Base-by-base conservation (phyloP, 1,284 basidiomycete genomes). In the Sparassis latifolia region DNA sequence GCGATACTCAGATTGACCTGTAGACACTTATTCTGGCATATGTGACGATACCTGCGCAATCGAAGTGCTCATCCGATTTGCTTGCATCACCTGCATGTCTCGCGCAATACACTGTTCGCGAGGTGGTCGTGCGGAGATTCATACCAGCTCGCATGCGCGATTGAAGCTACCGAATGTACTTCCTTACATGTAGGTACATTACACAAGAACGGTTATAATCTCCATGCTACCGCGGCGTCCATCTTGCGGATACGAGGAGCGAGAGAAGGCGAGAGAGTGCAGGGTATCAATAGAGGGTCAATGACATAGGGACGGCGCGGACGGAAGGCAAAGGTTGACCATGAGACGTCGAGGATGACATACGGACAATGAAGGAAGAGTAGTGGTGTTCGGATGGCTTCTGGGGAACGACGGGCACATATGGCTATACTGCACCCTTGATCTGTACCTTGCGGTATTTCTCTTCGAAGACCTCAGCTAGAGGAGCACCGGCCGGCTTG, bases 111-210 rank as follows among this genome's bases (percentile, higher is more conserved):
- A 81, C 83, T 4, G 77, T 97, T 5, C 76, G 89, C 46, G 97
- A 99, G 67, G 89, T 98, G 1, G 78, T 87, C 0, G 69, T 99
- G 10, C 77, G 91, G 35, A 73, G 95, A 49, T 97, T 95, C 67
- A 82, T 95, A 42, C 93, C 94, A 1, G 91, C 93, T 0, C 76
- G 94, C 20, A 94, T 95, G 92, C 82, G 93, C 48, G 91, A 94
- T 66, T 95, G 65, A 71, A 27, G 20, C 20, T 20, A 20, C 20
- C 20, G 20, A 20, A 20, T 20, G 20, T 20, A 20, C 20, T 20
- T 20, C 20, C 20, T 20, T 20, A 20, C 20, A 20, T 20, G 20
- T 20, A 20, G 20, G 20, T 20, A 20, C 20, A 20, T 20, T 20
- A 20, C 20, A 20, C 20, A 20, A 20, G 20, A 20, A 20, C 20